Percentiles rank a stretch among this genome's conserved stretches.
Conservation (phyloP, 805 yeast genomes). For the Ogataea trehalophila region DNA sequence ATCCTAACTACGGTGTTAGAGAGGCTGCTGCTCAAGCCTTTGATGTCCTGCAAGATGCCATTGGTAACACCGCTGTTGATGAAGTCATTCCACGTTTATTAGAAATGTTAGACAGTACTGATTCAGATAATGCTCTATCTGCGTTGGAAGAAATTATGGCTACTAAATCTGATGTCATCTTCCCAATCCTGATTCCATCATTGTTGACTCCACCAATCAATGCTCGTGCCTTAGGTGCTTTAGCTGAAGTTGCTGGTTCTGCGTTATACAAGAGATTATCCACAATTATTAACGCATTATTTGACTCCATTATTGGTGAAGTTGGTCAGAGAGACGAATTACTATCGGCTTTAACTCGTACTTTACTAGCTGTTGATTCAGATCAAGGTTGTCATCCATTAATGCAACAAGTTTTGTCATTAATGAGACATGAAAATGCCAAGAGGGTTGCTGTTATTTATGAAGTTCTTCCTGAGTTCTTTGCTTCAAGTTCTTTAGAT, state of each 20-base stretch:
- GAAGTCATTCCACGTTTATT: conserved; percentile 82
- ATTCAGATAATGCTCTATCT: conserved; percentile 68
- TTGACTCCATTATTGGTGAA: conserved; percentile 48
- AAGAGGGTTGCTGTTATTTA: conserved; percentile 58
- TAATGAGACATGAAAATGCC: conserved; percentile 73
- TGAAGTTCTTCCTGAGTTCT: conserved; percentile 67
- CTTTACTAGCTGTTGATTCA: conserved; percentile 68
- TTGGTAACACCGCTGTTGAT: conserved; percentile 85
- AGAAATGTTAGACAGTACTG: conserved; percentile 48
- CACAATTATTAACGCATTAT: conserved; percentile 67
- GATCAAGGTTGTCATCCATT: conserved; percentile 81
- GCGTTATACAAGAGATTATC: conserved; percentile 72
- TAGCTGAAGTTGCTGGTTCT: conserved; percentile 86
- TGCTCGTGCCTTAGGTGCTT: conserved; percentile 81
- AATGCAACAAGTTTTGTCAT: conserved; percentile 70
- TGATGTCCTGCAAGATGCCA: conserved; percentile 74
- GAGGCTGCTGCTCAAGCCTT: conserved; percentile 90
- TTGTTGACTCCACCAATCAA: conserved; percentile 79
- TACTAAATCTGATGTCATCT: conserved; percentile 80
- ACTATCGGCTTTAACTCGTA: conserved; percentile 54
- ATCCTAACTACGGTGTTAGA: conserved; percentile 67
- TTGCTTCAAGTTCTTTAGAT: conserved; percentile 59
- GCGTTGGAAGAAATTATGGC: conserved; percentile 93
- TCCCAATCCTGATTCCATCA: conserved; percentile 90
- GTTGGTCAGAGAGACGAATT: conserved; percentile 36